These are phyloP conservation scores for Kuraishia hungarica DNA, from an alignment of 805 yeast genomes.

Conservation along the genomic window DNA sequence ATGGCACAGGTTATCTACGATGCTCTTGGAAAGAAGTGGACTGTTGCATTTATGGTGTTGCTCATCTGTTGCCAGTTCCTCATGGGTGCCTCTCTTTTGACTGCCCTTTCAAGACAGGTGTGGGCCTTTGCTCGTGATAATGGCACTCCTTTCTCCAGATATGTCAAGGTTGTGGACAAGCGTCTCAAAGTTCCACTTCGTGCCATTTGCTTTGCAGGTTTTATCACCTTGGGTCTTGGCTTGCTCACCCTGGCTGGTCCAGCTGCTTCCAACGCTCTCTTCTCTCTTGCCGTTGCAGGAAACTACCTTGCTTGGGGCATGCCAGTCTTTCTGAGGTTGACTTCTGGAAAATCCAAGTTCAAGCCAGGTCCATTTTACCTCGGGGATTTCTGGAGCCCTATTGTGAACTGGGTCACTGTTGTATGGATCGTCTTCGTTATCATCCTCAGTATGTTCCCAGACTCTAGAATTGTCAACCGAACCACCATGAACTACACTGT, in stretches of 20 bases:
- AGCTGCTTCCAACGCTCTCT: constrained; percentile 38
- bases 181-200: constrained; percentile 32
- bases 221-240: constrained; percentile 28
- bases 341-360: constrained; percentile 30
- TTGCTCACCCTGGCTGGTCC: constrained; percentile 31
- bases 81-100: constrained; percentile 37
- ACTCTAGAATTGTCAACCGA: constrained; percentile 19
- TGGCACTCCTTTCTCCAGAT: constrained; percentile 35
- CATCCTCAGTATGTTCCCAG: constrained; percentile 31
- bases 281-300: constrained; percentile 36
- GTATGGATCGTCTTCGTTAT: constrained; percentile 21
- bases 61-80: constrained; percentile 40
- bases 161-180: constrained; percentile 33
- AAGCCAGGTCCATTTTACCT: constrained; percentile 34
- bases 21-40: constrained; percentile 39
- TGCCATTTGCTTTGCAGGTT: constrained; percentile 32
- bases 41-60: constrained; percentile 37
- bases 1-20: constrained; percentile 40
- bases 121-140: constrained; percentile 47
- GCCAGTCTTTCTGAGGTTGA: constrained; percentile 32
- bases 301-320: constrained; percentile 35
- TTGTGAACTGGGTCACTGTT: constrained; percentile 26
- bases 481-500: constrained; percentile 26
- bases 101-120: constrained; percentile 41
- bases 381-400: constrained; percentile 23